Evolutionary conservation across 805 yeast genomes (phyloP).

Genomic region (Candida michaelii): DNA sequence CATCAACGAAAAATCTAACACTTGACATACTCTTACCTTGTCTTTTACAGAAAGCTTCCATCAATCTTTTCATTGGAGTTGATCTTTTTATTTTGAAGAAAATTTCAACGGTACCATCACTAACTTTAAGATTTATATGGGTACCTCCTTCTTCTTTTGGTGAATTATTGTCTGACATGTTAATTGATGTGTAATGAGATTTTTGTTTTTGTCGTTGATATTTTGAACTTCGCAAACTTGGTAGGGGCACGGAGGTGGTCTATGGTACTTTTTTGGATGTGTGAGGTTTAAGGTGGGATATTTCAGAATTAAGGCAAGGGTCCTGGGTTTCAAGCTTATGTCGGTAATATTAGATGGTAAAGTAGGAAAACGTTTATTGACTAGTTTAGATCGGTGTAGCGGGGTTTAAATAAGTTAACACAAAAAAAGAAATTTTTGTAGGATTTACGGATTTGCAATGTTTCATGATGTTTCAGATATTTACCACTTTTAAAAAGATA

Average conservation of each 20-base stretch:
- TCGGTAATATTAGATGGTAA: too few relatives aligned
- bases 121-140: conserved; percentile 90
- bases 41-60: conserved; percentile 98
- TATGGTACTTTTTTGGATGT: too few relatives aligned
- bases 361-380: too few relatives aligned
- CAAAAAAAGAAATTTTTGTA: too few relatives aligned
- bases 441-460: conserved; percentile 1
- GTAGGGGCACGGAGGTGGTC: background rate
- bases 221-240: background rate
- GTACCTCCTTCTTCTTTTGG: conserved; percentile 49
- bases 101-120: conserved; percentile 91
- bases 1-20: conserved; percentile 88
- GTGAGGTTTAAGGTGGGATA: too few relatives aligned
- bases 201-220: conserved; percentile 1
- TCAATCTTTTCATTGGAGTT: conserved; percentile 88
- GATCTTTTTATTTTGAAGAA: conserved; percentile 92
- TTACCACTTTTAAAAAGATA: background rate
- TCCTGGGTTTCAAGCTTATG: too few relatives aligned
- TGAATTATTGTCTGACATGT: conserved; percentile 24
- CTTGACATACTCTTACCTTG: conserved; percentile 86
- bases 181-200: conserved; percentile 1
- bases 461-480: conserved; percentile 10
- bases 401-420: background rate
- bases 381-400: background rate
- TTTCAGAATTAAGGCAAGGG: too few relatives aligned